Evolutionary conservation across 805 yeast genomes (phyloP), one percentile per base, ranked within the genome.

Genomic region (Zygoascus flipseniorum): DNA sequence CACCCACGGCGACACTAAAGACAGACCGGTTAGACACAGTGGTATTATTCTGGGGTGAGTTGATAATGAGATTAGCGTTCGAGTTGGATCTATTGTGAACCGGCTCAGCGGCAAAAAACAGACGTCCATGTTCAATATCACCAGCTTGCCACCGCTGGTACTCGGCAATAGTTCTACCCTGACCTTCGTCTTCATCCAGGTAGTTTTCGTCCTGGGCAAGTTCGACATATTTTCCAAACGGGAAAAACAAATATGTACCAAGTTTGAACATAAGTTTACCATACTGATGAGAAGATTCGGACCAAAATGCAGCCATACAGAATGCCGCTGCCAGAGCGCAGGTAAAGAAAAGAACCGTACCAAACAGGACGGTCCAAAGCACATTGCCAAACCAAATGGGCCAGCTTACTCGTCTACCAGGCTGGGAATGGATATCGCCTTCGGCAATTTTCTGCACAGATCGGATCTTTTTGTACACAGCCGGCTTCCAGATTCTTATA

Each of bases 401-500:
- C 75, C 80, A 75, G 2, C 79, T 74, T 8, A 87, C 81, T 3
- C 71, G 72, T 55, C 78, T 72, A 56, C 78, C 66, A 51, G 76
- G 62, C 16, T 83, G 79, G 47, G 89, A 90, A 68, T 92, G 97
- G 60, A 93, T 88, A 74, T 93, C 99, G 57, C 86, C 86, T 55
- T 88, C 95, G 1, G 98, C 97, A 54, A 88, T 83, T 43, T 82
- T 76, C 60, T 93, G 93, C 32, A 93, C 97, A 3, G 97, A 87
- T 63, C 99, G 82, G 55, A 79, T 78, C 68, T 93, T 93, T 67
- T 93, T 93, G 71, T 93, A 93, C 53, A 93, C 73, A 1, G 98
- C 97, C 1, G 99, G 99, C 65, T 93, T 93, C 99, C 99, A 93
- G 62, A 93, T 88, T 68, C 96, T 85, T 47, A 93, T 92, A 76